phyloP scores from a whole-genome alignment of 2,329 filamentous ascomycete genomes.

The Verruconis gallopava region DNA sequence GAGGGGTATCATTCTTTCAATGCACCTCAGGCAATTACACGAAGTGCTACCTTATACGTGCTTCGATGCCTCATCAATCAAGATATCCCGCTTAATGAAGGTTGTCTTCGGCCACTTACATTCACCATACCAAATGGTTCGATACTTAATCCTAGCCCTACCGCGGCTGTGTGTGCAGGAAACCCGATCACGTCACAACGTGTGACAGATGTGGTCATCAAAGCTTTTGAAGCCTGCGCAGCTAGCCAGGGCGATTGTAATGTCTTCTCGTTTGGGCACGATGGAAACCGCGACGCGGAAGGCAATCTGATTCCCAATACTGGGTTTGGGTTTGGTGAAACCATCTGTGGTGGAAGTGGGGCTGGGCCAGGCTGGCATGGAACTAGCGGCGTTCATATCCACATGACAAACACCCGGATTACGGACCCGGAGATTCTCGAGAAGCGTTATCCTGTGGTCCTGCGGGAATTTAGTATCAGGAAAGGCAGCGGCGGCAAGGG shows the following conservation, averaged over 20 bases:
- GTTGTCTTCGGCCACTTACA: constrained; percentile 63
- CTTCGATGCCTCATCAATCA: constrained; percentile 66
- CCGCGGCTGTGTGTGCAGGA: constrained; percentile 69
- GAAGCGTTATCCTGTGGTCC: constrained; percentile 59
- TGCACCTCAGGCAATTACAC: constrained; percentile 69
- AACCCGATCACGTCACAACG: constrained; percentile 71
- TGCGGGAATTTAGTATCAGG: constrained; percentile 56
- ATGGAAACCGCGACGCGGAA: constrained; percentile 47
- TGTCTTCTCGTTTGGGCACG: constrained; percentile 74
- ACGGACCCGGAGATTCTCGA: constrained; percentile 73
- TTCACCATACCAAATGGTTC: constrained; percentile 60
- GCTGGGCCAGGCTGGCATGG: constrained; percentile 63
- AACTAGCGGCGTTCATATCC: constrained; percentile 60
- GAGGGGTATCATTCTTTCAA: constrained; percentile 64
- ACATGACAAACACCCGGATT: constrained; percentile 80
- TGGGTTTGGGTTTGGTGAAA: constrained; percentile 81
- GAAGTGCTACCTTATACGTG: constrained; percentile 76
- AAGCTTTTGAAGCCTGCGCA: constrained; percentile 66
- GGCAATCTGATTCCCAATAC: constrained; percentile 39
- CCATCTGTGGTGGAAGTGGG: constrained; percentile 64
- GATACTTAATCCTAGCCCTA: constrained; percentile 62
- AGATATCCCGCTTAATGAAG: constrained; percentile 78
- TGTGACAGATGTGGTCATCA: constrained; percentile 71
- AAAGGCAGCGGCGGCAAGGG: constrained; percentile 51
- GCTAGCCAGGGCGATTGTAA: constrained; percentile 73